Conservation (phyloP, 352 stramenopile species). For the Phytophthora fragariaefolia region DNA sequence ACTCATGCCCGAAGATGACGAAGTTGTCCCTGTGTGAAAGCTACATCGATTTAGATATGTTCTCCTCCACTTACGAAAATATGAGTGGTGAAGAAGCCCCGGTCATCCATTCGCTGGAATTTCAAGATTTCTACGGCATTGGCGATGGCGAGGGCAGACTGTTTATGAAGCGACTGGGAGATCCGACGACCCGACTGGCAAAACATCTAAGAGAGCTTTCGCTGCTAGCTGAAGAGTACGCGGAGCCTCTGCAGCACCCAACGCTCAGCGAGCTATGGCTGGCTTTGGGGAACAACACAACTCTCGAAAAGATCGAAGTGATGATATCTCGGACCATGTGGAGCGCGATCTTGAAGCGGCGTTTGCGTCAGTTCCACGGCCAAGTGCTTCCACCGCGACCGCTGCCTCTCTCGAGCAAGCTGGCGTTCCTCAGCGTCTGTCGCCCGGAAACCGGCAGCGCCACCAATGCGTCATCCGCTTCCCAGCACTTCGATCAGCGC, state of each 20-base stretch:
- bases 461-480: not conserved
- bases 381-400: constrained; percentile 16
- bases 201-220: constrained; percentile 17
- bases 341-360: constrained; percentile 19
- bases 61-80: constrained; percentile 21
- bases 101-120: constrained; percentile 7
- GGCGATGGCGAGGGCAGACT: constrained; percentile 10
- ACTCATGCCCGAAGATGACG: constrained; percentile 12
- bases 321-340: constrained; percentile 8
- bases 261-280: constrained; percentile 18
- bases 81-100: not conserved
- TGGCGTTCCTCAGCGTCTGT: constrained; percentile 1
- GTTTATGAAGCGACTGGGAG: constrained; percentile 26
- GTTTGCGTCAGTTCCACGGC: constrained; percentile 13
- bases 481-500: not conserved
- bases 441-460: not conserved
- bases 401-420: constrained; percentile 2
- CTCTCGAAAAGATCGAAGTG: constrained; percentile 13
- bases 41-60: constrained; percentile 23
- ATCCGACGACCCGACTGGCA: constrained; percentile 12
- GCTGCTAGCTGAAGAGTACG: constrained; percentile 19
- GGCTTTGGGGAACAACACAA: constrained; percentile 13
- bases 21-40: constrained; percentile 18
- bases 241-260: constrained; percentile 13
- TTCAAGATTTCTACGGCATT: constrained; percentile 24